These are phyloP conservation scores for Hymenoscyphus linearis DNA, from an alignment of 2,329 filamentous ascomycete species.

Conservation along the genomic window DNA sequence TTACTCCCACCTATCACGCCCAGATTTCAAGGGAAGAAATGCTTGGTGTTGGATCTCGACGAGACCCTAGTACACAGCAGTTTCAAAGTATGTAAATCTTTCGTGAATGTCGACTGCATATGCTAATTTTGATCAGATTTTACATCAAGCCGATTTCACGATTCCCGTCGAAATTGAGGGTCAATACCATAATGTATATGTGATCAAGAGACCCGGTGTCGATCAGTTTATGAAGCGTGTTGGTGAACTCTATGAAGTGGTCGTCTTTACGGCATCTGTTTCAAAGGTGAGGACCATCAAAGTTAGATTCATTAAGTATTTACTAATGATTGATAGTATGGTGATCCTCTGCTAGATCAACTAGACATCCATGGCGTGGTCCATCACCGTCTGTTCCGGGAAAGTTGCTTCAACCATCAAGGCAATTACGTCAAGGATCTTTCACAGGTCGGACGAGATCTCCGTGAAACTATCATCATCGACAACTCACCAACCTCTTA, in stretches of 20 bases:
- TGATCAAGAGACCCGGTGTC: constrained; percentile 97
- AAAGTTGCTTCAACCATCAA: constrained; percentile 99
- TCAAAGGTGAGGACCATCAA: constrained; percentile 68
- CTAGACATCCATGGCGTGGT: constrained; percentile 96
- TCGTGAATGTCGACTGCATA: too few relatives aligned
- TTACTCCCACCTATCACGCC: constrained; percentile 78
- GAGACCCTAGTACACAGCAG: constrained; percentile 98
- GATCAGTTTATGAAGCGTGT: constrained; percentile 99
- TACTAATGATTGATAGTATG: constrained; percentile 57
- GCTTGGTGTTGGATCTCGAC: constrained; percentile 89
- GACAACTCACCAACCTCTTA: constrained; percentile 99
- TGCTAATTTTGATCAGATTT: constrained; percentile 54
- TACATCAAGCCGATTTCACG: constrained; percentile 97
- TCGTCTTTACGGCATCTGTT: constrained; percentile 97
- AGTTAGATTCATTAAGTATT: neutral
- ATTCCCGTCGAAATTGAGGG: constrained; percentile 99
- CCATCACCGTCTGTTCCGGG: constrained; percentile 91
- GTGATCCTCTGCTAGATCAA: constrained; percentile 91
- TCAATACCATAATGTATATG: constrained; percentile 98
- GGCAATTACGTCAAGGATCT: constrained; percentile 99
- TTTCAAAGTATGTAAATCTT: constrained; percentile 69
- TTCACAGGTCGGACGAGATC: constrained; percentile 90
- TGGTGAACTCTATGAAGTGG: constrained; percentile 95
- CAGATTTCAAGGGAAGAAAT: constrained; percentile 82
- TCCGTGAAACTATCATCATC: constrained; percentile 98